Evolutionary conservation across 495 filamentous ascomycete species (phyloP).

Genomic region (Penicillium malachiteum): DNA sequence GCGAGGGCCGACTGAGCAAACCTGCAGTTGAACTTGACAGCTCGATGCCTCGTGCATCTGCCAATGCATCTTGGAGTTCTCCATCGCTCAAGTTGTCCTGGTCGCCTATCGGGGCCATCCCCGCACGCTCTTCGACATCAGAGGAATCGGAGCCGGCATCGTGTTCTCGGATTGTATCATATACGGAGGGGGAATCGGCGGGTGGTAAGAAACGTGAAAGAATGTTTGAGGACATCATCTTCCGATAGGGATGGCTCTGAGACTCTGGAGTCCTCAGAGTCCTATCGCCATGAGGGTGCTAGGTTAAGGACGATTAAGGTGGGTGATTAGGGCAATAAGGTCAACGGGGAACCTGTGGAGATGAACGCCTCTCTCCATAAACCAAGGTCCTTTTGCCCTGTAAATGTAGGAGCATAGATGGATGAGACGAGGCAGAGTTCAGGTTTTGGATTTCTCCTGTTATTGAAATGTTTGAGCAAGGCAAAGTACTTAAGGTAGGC

Average conservation of each 20-base stretch:
- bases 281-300: constrained; percentile 6
- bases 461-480: no score
- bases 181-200: constrained; percentile 64
- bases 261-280: constrained; percentile 1
- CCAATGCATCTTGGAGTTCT: constrained; percentile 67
- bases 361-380: constrained; percentile 1
- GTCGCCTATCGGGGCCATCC: constrained; percentile 64
- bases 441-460: background rate
- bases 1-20: constrained; percentile 26
- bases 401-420: no score
- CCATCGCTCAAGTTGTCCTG: constrained; percentile 66
- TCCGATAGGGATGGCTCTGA: constrained; percentile 16
- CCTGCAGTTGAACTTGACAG: constrained; percentile 57
- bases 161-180: constrained; percentile 64
- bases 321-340: background rate
- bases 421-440: no score
- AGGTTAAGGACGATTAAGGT: no score
- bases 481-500: background rate
- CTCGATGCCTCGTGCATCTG: constrained; percentile 61
- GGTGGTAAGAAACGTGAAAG: constrained; percentile 72
- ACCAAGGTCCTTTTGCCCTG: no score
- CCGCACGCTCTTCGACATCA: constrained; percentile 67
- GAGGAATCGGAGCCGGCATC: constrained; percentile 57
- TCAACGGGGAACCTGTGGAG: constrained; percentile 1
- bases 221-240: constrained; percentile 74